Conservation (phyloP, 495 filamentous ascomycete species). For the Lophiostoma macrostomum region DNA sequence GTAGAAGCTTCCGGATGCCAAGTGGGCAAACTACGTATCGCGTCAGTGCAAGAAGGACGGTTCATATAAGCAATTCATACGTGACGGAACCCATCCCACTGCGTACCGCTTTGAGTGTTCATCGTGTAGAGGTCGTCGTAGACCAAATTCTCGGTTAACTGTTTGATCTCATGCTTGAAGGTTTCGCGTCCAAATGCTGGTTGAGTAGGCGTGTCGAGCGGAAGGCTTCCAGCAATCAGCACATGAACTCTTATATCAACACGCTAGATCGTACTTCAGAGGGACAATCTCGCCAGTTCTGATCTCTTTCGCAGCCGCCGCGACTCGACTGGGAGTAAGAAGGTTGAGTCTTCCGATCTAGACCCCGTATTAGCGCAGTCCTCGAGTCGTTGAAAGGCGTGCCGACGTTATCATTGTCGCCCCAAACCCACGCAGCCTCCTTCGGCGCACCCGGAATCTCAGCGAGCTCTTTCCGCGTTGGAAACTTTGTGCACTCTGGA, state of each 20-base stretch:
- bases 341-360: conserved; percentile 54
- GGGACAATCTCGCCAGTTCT: conserved; percentile 50
- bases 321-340: conserved; percentile 54
- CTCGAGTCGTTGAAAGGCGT: neutral
- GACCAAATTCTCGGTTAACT: conserved; percentile 47
- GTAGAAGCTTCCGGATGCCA: conserved; percentile 48
- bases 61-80: conserved; percentile 32
- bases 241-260: neutral
- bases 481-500: conserved; percentile 52
- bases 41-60: neutral
- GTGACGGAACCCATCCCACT: conserved; percentile 79
- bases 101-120: conserved; percentile 72
- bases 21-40: conserved; percentile 31
- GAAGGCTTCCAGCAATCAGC: conserved; percentile 39
- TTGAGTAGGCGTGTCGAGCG: conserved; percentile 50
- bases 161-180: conserved; percentile 58
- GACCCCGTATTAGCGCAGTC: neutral
- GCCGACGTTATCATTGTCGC: conserved; percentile 49
- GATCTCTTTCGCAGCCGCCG: conserved; percentile 52
- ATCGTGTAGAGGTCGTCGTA: conserved; percentile 69
- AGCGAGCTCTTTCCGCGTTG: conserved; percentile 52
- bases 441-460: conserved; percentile 38
- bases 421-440: conserved; percentile 63
- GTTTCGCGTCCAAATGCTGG: conserved; percentile 55
- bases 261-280: conserved; percentile 41